These are phyloP conservation scores for Ogataea saltuana DNA, from an alignment of 805 yeast species.

Conservation along the genomic window DNA sequence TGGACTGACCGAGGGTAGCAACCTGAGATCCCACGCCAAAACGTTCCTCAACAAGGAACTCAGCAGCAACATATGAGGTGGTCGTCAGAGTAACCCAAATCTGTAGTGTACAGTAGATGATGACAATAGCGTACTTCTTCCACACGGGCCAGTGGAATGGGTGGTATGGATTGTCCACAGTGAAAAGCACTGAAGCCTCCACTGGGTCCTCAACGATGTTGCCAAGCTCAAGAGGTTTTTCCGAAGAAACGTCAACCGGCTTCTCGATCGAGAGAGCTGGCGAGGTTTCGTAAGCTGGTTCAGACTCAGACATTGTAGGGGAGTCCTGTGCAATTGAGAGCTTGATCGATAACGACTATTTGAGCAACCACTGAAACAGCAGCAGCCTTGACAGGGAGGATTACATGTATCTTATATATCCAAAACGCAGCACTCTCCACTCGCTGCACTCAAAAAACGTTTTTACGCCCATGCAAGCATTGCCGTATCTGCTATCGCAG, in stretches of 20 bases:
- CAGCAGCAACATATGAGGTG: slow-evolving; percentile 36
- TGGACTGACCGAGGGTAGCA: slow-evolving; percentile 37
- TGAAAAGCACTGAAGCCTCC: slow-evolving; percentile 31
- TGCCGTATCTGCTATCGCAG: slow-evolving; percentile 9
- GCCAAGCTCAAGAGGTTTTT: slow-evolving; percentile 27
- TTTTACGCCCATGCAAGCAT: neutral
- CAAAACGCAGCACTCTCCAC: too few species aligned
- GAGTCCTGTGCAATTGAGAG: neutral
- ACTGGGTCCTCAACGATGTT: slow-evolving; percentile 30
- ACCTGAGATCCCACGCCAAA: slow-evolving; percentile 33
- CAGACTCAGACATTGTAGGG: slow-evolving; percentile 1
- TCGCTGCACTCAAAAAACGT: too few species aligned
- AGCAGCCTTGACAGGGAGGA: too few species aligned
- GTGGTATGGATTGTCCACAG: slow-evolving; percentile 34
- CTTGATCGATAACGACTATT: too few species aligned
- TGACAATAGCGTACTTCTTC: slow-evolving; percentile 28
- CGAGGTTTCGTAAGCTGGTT: slow-evolving; percentile 1
- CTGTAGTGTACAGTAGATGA: slow-evolving; percentile 34
- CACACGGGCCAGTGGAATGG: slow-evolving; percentile 35
- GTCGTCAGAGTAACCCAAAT: slow-evolving; percentile 36
- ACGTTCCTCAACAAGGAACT: slow-evolving; percentile 30
- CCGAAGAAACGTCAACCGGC: slow-evolving; percentile 13
- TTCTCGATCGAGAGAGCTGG: slow-evolving; percentile 10
- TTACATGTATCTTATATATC: neutral
- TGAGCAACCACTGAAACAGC: too few species aligned